Conservation (phyloP, 257 asterid species). For the Anisodus acutangulus region DNA sequence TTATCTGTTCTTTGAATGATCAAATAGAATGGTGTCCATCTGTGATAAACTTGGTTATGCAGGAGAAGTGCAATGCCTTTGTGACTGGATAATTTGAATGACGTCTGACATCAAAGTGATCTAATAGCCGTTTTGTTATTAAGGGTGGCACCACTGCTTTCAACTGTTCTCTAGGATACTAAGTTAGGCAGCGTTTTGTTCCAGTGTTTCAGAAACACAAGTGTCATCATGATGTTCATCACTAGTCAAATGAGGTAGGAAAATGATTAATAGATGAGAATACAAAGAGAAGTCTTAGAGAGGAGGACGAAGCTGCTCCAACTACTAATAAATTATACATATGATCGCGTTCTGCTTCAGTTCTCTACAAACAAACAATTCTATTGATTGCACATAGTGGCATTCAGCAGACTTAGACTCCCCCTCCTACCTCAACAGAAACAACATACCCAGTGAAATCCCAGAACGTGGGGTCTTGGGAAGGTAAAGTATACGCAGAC, state of each 20-base stretch:
- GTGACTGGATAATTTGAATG: neutral
- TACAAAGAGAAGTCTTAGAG: neutral
- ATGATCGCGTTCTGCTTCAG: neutral
- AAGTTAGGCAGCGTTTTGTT: conserved; percentile 2
- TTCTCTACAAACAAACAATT: conserved; percentile 1
- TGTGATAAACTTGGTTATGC: conserved; percentile 17
- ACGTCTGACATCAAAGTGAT: neutral
- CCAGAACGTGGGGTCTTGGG: too few species aligned
- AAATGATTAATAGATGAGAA: conserved; percentile 19
- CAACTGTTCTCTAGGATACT: neutral
- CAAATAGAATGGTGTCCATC: conserved; percentile 2
- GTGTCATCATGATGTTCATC: conserved; percentile 7
- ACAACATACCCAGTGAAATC: neutral
- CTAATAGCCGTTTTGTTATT: neutral
- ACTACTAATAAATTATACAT: neutral
- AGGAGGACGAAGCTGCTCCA: conserved; percentile 16
- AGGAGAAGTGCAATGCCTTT: conserved; percentile 10
- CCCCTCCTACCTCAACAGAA: conserved; percentile 3
- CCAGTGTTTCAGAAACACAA: conserved; percentile 23
- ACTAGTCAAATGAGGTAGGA: conserved; percentile 22
- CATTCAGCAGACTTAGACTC: neutral
- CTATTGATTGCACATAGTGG: neutral
- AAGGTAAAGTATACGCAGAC: too few species aligned
- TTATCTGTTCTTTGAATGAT: neutral
- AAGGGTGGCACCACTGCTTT: conserved; percentile 16